Evolutionary conservation across 1,284 basidiomycete genomes (phyloP).

Genomic region (Moesziomyces aphidis): DNA sequence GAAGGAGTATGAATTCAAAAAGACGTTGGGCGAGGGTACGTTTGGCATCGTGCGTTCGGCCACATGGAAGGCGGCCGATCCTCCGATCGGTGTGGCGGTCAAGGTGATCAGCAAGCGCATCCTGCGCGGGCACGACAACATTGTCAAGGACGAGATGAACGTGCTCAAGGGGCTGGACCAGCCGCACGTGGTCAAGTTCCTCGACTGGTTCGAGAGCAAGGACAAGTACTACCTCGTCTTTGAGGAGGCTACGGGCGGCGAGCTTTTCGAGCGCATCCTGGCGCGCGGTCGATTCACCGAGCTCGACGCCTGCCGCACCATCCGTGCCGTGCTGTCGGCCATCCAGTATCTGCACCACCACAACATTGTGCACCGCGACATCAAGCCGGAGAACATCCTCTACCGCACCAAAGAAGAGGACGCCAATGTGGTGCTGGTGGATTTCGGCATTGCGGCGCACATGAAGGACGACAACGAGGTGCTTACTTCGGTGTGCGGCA

Average conservation of each 20-base stretch:
- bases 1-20: slow-evolving; percentile 66
- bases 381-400: slow-evolving; percentile 85
- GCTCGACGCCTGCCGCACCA: slow-evolving; percentile 63
- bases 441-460: slow-evolving; percentile 82
- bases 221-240: slow-evolving; percentile 68
- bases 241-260: slow-evolving; percentile 68
- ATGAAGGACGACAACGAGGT: slow-evolving; percentile 75
- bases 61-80: slow-evolving; percentile 55
- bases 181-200: slow-evolving; percentile 72
- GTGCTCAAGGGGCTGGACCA: slow-evolving; percentile 65
- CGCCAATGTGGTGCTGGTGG: slow-evolving; percentile 73
- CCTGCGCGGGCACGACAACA: slow-evolving; percentile 62
- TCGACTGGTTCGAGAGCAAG: slow-evolving; percentile 68
- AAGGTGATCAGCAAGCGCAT: slow-evolving; percentile 66
- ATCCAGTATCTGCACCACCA: slow-evolving; percentile 65
- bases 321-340: slow-evolving; percentile 60
- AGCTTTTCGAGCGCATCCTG: slow-evolving; percentile 68
- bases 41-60: slow-evolving; percentile 64
- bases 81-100: slow-evolving; percentile 62
- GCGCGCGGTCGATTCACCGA: slow-evolving; percentile 65
- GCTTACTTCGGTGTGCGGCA: slow-evolving; percentile 84
- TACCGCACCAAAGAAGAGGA: slow-evolving; percentile 78
- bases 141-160: slow-evolving; percentile 66
- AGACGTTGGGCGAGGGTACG: slow-evolving; percentile 65
- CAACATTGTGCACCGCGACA: slow-evolving; percentile 65